phyloP scores from a whole-genome alignment of 75 land plant genomes.

The Picea sitchensis region DNA sequence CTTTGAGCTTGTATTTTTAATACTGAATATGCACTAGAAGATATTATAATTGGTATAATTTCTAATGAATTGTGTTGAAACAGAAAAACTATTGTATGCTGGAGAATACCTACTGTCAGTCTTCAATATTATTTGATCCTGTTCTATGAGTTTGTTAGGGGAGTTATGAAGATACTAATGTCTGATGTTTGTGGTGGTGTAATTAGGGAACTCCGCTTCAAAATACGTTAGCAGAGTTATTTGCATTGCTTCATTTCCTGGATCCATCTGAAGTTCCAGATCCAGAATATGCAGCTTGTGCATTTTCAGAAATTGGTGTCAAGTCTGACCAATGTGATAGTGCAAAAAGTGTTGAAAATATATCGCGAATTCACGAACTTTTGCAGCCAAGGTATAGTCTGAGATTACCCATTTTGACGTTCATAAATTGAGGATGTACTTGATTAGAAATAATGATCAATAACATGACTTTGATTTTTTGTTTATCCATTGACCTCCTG shows the following conservation, averaged over 20 bases:
- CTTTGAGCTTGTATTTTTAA: no score
- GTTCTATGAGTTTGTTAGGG: not conserved
- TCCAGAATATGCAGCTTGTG: constrained; percentile 26
- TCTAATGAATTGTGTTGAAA: no score
- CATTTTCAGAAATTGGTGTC: constrained; percentile 26
- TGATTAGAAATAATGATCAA: not conserved
- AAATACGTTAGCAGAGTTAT: constrained; percentile 36
- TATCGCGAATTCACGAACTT: constrained; percentile 35
- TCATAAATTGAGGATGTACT: not conserved
- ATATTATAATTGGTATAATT: no score
- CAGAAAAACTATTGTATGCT: not conserved
- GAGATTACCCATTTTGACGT: not conserved
- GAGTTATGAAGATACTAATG: not conserved
- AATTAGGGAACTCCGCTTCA: constrained; percentile 40
- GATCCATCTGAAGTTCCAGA: constrained; percentile 35
- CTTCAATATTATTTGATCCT: not conserved
- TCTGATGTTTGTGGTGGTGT: not conserved
- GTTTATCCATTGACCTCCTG: not conserved
- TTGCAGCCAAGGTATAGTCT: constrained; percentile 25
- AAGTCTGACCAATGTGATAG: constrained; percentile 10
- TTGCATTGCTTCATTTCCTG: constrained; percentile 34
- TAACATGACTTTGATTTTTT: constrained; percentile 12
- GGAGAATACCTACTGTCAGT: not conserved
- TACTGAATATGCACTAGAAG: no score
- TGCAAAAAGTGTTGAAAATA: constrained; percentile 8